Percentiles rank a stretch among this genome's conserved stretches.
These are phyloP conservation scores for Lentinula guzmanii DNA, from an alignment of 768 basidiomycete species.

Conservation along the genomic window DNA sequence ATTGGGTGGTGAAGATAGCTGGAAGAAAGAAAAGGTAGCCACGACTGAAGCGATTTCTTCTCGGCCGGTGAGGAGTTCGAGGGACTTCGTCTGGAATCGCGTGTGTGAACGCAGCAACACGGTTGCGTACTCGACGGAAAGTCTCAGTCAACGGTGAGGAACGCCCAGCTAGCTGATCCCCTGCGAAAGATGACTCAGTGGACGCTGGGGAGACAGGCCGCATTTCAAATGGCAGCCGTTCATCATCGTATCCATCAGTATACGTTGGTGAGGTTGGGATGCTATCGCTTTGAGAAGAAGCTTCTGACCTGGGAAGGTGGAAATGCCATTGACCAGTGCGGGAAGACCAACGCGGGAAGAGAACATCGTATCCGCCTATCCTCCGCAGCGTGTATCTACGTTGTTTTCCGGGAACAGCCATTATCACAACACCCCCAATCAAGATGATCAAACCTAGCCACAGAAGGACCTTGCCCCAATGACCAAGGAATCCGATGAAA, in stretches of 20 bases:
- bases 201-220: conserved; percentile 51
- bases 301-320: conserved; percentile 51
- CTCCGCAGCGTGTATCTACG: conserved; percentile 54
- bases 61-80: conserved; percentile 41
- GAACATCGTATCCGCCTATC: conserved; percentile 71
- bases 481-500: conserved; percentile 90
- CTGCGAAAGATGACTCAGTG: conserved; percentile 38
- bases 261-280: conserved; percentile 38
- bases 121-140: conserved; percentile 51
- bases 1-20: conserved; percentile 56
- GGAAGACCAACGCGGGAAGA: conserved; percentile 69
- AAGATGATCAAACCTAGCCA: conserved; percentile 75
- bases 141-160: conserved; percentile 44
- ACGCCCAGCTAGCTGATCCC: conserved; percentile 37
- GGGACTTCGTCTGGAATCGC: conserved; percentile 28
- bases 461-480: conserved; percentile 86
- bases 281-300: conserved; percentile 38
- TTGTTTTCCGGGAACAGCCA: conserved; percentile 47
- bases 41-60: conserved; percentile 41
- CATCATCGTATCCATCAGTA: conserved; percentile 40
- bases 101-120: conserved; percentile 42
- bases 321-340: conserved; percentile 71
- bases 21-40: conserved; percentile 80
- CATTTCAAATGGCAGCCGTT: conserved; percentile 60
- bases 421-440: conserved; percentile 58